Evolutionary conservation across 2,329 filamentous ascomycete genomes (phyloP).

Genomic region (Ambrosiella beaveri): DNA sequence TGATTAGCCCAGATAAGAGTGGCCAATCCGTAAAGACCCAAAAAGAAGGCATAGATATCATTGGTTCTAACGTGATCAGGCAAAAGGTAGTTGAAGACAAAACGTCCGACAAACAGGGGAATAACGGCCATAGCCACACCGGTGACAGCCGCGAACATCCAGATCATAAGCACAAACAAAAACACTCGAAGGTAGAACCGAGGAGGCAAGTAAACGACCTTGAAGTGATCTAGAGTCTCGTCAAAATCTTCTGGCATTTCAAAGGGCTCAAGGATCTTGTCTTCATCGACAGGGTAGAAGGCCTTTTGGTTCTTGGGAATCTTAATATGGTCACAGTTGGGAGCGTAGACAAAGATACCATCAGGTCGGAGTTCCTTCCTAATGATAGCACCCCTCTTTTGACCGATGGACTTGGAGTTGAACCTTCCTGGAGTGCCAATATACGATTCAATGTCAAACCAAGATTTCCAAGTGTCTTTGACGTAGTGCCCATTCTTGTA

Average conservation of each 20-base stretch:
- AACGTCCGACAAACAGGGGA: constrained; percentile 69
- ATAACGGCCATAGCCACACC: constrained; percentile 74
- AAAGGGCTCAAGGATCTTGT: background rate
- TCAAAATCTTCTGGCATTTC: constrained; percentile 21
- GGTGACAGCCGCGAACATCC: constrained; percentile 79
- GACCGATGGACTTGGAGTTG: background rate
- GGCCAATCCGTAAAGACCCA: constrained; percentile 70
- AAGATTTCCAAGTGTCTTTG: no score
- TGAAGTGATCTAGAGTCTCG: constrained; percentile 44
- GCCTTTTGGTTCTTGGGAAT: constrained; percentile 71
- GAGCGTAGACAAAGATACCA: constrained; percentile 77
- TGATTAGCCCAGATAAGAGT: constrained; percentile 39
- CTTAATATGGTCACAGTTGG: constrained; percentile 85
- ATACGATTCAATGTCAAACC: no score
- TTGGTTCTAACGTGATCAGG: constrained; percentile 62
- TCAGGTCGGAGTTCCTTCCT: constrained; percentile 36
- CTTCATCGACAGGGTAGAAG: constrained; percentile 54
- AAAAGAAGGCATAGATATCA: constrained; percentile 90
- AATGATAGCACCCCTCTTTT: background rate
- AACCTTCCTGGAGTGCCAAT: no score
- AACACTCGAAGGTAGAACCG: constrained; percentile 66
- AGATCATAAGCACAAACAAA: constrained; percentile 75
- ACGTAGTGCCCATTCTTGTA: background rate
- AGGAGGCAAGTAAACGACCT: constrained; percentile 67
- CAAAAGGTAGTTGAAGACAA: constrained; percentile 55